phyloP scores from a whole-genome alignment of 2,329 filamentous ascomycete species.

The Cephalotrichum gorgonifer region DNA sequence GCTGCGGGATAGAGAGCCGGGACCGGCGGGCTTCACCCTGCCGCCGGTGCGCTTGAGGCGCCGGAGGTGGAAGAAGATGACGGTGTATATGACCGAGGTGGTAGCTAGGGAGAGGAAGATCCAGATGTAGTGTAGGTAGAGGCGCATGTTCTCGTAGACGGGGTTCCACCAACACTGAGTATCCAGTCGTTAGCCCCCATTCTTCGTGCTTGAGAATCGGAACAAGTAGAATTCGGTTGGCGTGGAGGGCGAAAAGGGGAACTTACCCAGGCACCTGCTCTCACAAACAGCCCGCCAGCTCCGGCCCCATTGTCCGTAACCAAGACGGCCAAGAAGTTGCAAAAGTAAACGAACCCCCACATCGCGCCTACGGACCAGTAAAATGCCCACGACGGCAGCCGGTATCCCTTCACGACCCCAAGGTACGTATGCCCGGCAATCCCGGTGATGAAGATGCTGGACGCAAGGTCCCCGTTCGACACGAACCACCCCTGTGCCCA shows the following conservation, averaged over 20 bases:
- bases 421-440: slow-evolving; percentile 60
- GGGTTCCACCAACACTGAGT: slow-evolving; percentile 57
- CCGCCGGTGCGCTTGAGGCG: slow-evolving; percentile 9
- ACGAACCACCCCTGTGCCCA: slow-evolving; percentile 59
- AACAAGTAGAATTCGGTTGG: background rate
- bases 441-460: slow-evolving; percentile 54
- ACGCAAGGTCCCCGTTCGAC: slow-evolving; percentile 54
- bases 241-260: no score
- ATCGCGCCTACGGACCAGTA: slow-evolving; percentile 33
- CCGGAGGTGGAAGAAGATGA: slow-evolving; percentile 29
- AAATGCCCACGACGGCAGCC: slow-evolving; percentile 38
- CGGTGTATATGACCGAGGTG: slow-evolving; percentile 27
- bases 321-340: slow-evolving; percentile 41
- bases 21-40: slow-evolving; percentile 3
- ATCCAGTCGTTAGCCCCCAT: background rate
- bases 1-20: slow-evolving; percentile 8
- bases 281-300: slow-evolving; percentile 44
- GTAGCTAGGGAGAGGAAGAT: slow-evolving; percentile 36
- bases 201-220: background rate
- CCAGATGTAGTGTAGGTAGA: slow-evolving; percentile 56
- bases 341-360: slow-evolving; percentile 50
- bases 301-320: slow-evolving; percentile 29
- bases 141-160: slow-evolving; percentile 40
- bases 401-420: slow-evolving; percentile 45
- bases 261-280: slow-evolving; percentile 52